Evolutionary conservation across 2,329 filamentous ascomycete species (phyloP).

Genomic region (Fusarium albidum): DNA sequence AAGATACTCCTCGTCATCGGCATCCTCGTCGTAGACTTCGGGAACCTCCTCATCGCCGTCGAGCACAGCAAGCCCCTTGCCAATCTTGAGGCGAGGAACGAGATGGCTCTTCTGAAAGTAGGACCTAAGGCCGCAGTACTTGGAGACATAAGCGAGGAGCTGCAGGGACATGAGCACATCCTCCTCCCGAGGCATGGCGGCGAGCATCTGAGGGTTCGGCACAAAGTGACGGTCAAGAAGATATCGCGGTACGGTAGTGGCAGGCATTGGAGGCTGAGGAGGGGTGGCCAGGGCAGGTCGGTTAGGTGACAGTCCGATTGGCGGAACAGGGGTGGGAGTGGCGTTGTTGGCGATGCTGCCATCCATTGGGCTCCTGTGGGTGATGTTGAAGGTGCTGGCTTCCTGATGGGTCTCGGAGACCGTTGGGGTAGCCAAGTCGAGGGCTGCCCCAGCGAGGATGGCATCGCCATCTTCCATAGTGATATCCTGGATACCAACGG

Average conservation of each 20-base stretch:
- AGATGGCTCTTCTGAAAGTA: constrained; percentile 97
- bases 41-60: constrained; percentile 70
- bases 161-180: constrained; percentile 98
- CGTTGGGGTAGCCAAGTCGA: constrained; percentile 79
- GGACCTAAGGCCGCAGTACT: constrained; percentile 94
- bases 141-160: constrained; percentile 95
- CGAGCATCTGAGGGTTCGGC: constrained; percentile 77
- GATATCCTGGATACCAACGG: constrained; percentile 86
- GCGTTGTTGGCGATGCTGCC: constrained; percentile 82
- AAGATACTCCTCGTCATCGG: constrained; percentile 85
- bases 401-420: constrained; percentile 83
- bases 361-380: constrained; percentile 83
- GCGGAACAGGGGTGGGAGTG: constrained; percentile 69
- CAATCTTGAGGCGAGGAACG: constrained; percentile 90
- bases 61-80: constrained; percentile 80
- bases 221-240: constrained; percentile 77
- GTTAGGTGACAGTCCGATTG: constrained; percentile 77
- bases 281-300: constrained; percentile 74
- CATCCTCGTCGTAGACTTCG: constrained; percentile 56
- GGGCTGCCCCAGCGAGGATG: constrained; percentile 77
- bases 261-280: constrained; percentile 77
- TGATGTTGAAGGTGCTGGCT: constrained; percentile 92
- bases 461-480: constrained; percentile 81
- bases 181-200: constrained; percentile 94
- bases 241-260: constrained; percentile 79